A percentile compares a stretch with the other conserved stretches of the same genome.
Conservation (phyloP, 192 early-diverging fungal genomes). For the Diversispora eburnea region DNA sequence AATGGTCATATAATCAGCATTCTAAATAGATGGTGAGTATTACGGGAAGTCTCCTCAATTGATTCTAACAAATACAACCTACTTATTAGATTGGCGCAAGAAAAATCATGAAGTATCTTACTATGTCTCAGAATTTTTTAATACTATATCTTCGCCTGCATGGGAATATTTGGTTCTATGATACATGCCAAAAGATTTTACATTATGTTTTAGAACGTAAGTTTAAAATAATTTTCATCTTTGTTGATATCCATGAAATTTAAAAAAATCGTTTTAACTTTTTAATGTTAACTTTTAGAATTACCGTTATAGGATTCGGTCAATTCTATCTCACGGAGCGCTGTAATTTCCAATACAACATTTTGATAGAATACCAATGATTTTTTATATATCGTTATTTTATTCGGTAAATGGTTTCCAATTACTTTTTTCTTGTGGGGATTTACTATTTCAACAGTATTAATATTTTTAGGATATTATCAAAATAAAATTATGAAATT, state of each 20-base stretch:
- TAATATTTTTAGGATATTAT: slow-evolving; percentile 29
- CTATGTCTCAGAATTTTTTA: slow-evolving; percentile 70
- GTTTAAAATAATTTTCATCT: background rate
- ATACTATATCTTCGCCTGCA: slow-evolving; percentile 48
- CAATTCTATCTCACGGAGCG: slow-evolving; percentile 36
- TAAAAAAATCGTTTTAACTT: background rate
- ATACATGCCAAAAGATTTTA: slow-evolving; percentile 31
- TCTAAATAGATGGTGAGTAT: slow-evolving; percentile 1
- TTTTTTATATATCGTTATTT: slow-evolving; percentile 33
- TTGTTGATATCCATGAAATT: background rate
- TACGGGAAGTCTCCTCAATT: background rate
- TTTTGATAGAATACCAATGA: slow-evolving; percentile 40
- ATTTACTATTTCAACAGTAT: slow-evolving; percentile 30
- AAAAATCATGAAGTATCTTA: slow-evolving; percentile 60
- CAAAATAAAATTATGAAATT: slow-evolving; percentile 9
- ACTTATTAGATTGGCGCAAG: slow-evolving; percentile 59
- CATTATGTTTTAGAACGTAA: slow-evolving; percentile 34
- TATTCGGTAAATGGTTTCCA: slow-evolving; percentile 39
- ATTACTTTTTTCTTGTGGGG: slow-evolving; percentile 35
- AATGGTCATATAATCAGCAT: background rate
- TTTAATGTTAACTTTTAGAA: slow-evolving; percentile 12
- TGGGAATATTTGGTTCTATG: slow-evolving; percentile 33
- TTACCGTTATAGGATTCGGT: slow-evolving; percentile 33
- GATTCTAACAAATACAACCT: background rate
- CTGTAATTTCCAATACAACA: slow-evolving; percentile 34